Base-by-base conservation (phyloP, 2,329 filamentous ascomycete species). In the Botryotinia convoluta region DNA sequence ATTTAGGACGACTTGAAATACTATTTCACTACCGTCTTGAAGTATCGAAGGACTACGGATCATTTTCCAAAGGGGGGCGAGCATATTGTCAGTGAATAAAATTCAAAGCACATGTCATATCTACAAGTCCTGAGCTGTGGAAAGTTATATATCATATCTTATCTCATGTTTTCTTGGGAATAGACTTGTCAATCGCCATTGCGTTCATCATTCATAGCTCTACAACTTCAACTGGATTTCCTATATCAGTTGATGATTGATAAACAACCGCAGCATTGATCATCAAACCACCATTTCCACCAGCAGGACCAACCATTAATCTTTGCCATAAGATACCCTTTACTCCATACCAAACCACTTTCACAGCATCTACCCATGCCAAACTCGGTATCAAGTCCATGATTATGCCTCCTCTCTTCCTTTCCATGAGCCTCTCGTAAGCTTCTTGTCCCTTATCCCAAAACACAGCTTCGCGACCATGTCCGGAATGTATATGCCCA, bases 401-500 rank as follows among this genome's bases (percentile, higher is more conserved):
- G 14, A 83, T 75, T 67, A 84, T 76, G 1, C 83, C 82, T 26
- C 75, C 79, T n/a, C 76, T 78, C 60, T 78, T 79, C 18, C 79
- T 76, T 29, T 69, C 77, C 74, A 78, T 77, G 8, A 81, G 72
- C n/a, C 80, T 76, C 62, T 81, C 81, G 68, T 82, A 78, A 54
- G 79, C 75, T 48, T 71, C 69, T 71, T 92, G 89, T 26, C 85
- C 86, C 39, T 86, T 84, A 78, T 91, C 89, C 88, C 89, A 92
- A 80, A 87, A 88, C 2, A 90, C 84, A 1, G 86, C 81, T 78
- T 90, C 87, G 44, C 82, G 82, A 26, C 90, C 90, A 71, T 89
- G 86, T 9, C 87, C 89, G 54, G 85, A 87, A 80, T 93, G 90
- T 64, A 91, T 84, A 81, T 92, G 90, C 2, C 90, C 90, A 80